Conservation (phyloP, 352 stramenopile genomes). For the Phytophthora cactorum region DNA sequence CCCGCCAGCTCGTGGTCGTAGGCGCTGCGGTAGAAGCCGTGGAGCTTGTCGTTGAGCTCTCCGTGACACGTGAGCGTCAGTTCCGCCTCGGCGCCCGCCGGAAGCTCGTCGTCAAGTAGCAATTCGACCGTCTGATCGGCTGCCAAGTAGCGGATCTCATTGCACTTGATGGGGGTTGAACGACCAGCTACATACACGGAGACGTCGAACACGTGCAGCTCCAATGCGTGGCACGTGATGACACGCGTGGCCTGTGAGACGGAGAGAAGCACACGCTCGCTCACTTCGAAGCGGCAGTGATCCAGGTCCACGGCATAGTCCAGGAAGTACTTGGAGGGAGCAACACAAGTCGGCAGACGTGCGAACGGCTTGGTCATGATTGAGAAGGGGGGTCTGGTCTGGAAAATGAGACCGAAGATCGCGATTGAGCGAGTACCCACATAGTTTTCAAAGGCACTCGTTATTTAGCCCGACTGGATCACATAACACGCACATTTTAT, state of each 20-base stretch:
- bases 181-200: slow-evolving; percentile 50
- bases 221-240: slow-evolving; percentile 95
- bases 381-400: background rate
- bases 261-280: slow-evolving; percentile 63
- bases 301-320: slow-evolving; percentile 83
- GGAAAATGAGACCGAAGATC: slow-evolving; percentile 8
- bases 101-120: slow-evolving; percentile 51
- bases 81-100: slow-evolving; percentile 35
- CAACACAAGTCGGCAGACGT: slow-evolving; percentile 64
- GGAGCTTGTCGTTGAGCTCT: slow-evolving; percentile 93
- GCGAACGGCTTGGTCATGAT: slow-evolving; percentile 57
- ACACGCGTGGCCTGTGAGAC: slow-evolving; percentile 64
- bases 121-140: slow-evolving; percentile 67
- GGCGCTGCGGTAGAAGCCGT: slow-evolving; percentile 95
- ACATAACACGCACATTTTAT: no score
- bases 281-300: slow-evolving; percentile 73
- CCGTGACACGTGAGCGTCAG: slow-evolving; percentile 67
- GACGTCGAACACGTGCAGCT: slow-evolving; percentile 90
- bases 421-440: background rate
- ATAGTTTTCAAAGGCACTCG: no score
- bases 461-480: no score
- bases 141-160: slow-evolving; percentile 62
- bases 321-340: slow-evolving; percentile 74
- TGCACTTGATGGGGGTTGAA: slow-evolving; percentile 38
- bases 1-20: slow-evolving; percentile 93